phyloP scores from a whole-genome alignment of 2,329 filamentous ascomycete species.

The Tolypocladium endophyticum region DNA sequence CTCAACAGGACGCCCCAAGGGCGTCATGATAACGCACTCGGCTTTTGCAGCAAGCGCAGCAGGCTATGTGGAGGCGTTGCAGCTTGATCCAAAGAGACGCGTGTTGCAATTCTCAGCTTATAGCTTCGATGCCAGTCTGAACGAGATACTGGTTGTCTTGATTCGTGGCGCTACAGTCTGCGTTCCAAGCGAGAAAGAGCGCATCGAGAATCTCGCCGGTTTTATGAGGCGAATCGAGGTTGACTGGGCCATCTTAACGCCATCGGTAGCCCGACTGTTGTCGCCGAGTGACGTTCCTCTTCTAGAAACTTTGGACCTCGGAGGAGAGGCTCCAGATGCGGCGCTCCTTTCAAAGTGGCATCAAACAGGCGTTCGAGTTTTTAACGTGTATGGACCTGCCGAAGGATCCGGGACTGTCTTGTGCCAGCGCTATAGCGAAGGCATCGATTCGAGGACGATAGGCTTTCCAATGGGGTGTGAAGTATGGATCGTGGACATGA shows the following conservation, averaged over 20 bases:
- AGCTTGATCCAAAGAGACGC: not conserved
- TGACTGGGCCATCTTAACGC: not conserved
- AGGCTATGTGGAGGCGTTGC: not conserved
- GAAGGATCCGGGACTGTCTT: not conserved
- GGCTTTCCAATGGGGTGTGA: not conserved
- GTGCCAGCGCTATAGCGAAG: not conserved
- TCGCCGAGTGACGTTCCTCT: not conserved
- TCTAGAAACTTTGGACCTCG: not conserved
- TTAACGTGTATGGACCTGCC: not conserved
- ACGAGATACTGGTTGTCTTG: not conserved
- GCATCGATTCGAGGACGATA: not conserved
- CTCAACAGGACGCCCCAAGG: constrained; percentile 47
- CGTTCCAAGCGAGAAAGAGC: not conserved
- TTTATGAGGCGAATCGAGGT: not conserved
- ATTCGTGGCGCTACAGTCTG: not conserved
- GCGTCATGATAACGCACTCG: constrained; percentile 28
- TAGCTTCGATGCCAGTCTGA: constrained; percentile 1
- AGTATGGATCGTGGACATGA: constrained; percentile 12
- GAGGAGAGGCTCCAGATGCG: not conserved
- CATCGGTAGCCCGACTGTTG: not conserved
- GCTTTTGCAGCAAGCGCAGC: not conserved
- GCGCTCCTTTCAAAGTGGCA: not conserved
- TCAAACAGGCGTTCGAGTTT: not conserved
- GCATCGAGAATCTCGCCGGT: not conserved
- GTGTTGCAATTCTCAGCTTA: constrained; percentile 1